These are phyloP conservation scores for Vaccinium corymbosum DNA, from an alignment of 148 eudicot genomes.

Conservation along the genomic window DNA sequence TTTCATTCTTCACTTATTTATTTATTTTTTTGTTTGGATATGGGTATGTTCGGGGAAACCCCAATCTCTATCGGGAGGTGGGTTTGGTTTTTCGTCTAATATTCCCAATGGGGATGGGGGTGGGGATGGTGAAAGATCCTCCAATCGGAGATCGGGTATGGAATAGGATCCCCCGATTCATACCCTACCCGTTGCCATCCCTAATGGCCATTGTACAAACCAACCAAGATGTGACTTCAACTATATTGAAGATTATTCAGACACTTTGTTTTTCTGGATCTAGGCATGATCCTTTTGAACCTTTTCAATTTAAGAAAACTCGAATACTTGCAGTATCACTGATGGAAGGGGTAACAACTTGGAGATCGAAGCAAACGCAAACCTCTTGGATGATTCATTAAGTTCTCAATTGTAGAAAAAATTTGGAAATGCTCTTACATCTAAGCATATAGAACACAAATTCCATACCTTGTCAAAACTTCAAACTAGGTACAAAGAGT, in stretches of 20 bases:
- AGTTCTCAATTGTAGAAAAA: neutral
- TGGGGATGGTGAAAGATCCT: no score
- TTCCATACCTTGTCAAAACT: neutral
- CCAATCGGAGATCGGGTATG: no score
- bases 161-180: no score
- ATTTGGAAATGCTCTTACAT: neutral
- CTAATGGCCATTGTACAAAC: neutral
- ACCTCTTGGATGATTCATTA: neutral
- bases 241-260: neutral
- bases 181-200: no score
- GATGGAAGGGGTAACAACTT: neutral
- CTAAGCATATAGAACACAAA: conserved; percentile 7
- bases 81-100: no score
- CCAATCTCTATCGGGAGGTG: no score
- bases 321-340: no score
- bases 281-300: neutral
- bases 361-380: neutral
- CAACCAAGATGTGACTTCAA: neutral
- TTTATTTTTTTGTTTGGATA: no score
- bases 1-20: no score
- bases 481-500: neutral
- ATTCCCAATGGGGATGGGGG: no score
- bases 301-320: no score
- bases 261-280: neutral
- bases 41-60: no score